A percentile compares a stretch with the other conserved stretches of the same genome.
Evolutionary conservation across 2,329 filamentous ascomycete species (phyloP).

Genomic region (Penicillium oxalicum): DNA sequence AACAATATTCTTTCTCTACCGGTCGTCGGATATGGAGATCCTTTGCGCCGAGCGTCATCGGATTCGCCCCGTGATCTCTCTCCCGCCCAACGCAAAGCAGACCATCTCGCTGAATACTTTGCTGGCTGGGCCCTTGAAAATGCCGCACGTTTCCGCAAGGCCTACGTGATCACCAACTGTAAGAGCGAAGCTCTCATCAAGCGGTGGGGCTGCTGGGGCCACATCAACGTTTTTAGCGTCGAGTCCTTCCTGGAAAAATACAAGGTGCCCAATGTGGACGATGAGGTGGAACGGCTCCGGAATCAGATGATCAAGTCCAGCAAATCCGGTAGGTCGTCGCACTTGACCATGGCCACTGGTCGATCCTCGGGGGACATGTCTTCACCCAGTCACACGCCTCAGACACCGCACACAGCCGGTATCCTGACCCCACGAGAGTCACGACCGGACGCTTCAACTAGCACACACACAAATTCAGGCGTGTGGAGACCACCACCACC

Average conservation of each 20-base stretch:
- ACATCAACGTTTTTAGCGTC: conserved; percentile 4
- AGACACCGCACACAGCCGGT: background rate
- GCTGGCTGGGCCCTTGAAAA: conserved; percentile 34
- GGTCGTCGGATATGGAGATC: conserved; percentile 25
- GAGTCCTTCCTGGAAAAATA: conserved; percentile 4
- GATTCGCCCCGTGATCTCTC: conserved; percentile 22
- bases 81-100: conserved; percentile 27
- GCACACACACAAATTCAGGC: background rate
- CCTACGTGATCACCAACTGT: conserved; percentile 20
- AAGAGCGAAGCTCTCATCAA: background rate
- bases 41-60: conserved; percentile 19
- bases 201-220: conserved; percentile 14
- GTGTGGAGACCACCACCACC: background rate
- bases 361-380: background rate
- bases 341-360: background rate
- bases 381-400: background rate
- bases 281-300: background rate
- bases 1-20: conserved; percentile 27
- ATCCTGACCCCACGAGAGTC: background rate
- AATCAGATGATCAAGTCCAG: background rate
- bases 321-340: background rate
- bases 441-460: background rate
- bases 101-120: conserved; percentile 36
- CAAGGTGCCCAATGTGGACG: background rate
- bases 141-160: conserved; percentile 27